Conservation (phyloP, 768 basidiomycete species). For the Tricholomella constricta region DNA sequence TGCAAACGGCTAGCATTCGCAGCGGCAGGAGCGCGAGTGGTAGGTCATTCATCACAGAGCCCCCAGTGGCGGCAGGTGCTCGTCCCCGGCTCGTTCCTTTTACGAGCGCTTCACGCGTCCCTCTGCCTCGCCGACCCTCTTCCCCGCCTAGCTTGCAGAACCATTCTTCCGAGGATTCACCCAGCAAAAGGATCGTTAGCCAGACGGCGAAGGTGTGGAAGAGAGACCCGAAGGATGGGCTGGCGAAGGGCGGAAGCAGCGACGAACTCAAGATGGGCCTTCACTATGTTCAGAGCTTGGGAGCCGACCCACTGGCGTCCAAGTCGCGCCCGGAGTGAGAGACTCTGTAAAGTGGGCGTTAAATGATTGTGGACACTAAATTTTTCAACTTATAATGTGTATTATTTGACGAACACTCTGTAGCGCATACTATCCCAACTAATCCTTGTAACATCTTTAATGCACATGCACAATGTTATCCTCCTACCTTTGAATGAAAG, state of each 20-base stretch:
- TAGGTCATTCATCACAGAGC: conserved; percentile 30
- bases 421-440: conserved; percentile 14
- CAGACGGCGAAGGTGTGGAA: conserved; percentile 63
- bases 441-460: conserved; percentile 13
- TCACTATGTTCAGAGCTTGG: conserved; percentile 70
- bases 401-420: conserved; percentile 7
- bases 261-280: conserved; percentile 73
- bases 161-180: conserved; percentile 21
- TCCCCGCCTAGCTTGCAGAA: conserved; percentile 26
- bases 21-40: conserved; percentile 45
- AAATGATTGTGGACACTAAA: background rate
- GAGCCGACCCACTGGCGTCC: conserved; percentile 42
- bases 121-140: conserved; percentile 52
- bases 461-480: conserved; percentile 15
- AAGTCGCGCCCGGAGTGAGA: conserved; percentile 41
- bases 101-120: conserved; percentile 66
- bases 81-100: conserved; percentile 73
- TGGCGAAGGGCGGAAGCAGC: conserved; percentile 43
- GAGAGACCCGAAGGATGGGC: conserved; percentile 13
- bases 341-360: conserved; percentile 47
- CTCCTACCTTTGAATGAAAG: background rate
- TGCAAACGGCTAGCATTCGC: conserved; percentile 52
- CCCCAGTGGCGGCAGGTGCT: conserved; percentile 29
- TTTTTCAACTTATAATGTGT: background rate
- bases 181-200: conserved; percentile 54